A percentile compares a stretch with the other conserved stretches of the same genome.
Evolutionary conservation across 2,329 filamentous ascomycete species (phyloP).

Genomic region (Nigrospora oryzae): DNA sequence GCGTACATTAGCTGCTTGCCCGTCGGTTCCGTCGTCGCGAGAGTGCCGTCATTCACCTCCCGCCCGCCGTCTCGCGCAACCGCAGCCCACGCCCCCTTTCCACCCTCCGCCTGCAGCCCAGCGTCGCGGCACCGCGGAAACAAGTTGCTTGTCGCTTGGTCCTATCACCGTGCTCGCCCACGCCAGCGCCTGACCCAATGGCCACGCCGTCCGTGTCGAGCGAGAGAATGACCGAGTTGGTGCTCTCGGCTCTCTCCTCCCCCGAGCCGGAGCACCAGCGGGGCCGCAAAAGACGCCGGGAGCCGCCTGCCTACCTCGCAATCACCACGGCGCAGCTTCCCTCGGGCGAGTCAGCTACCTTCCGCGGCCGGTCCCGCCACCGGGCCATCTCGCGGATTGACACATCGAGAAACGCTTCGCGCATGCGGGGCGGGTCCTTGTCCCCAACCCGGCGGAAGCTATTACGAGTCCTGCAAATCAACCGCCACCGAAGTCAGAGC

Average conservation of each 20-base stretch:
- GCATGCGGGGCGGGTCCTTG: slow-evolving; percentile 15
- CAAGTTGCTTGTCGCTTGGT: too few relatives aligned
- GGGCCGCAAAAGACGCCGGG: slow-evolving; percentile 26
- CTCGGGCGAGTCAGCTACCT: slow-evolving; percentile 27
- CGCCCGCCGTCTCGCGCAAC: too few relatives aligned
- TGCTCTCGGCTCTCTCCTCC: slow-evolving; percentile 13
- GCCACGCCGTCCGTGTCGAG: slow-evolving; percentile 9
- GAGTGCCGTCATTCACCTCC: too few relatives aligned
- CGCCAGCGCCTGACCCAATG: slow-evolving; percentile 8
- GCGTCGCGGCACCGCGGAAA: too few relatives aligned
- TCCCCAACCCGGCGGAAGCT: slow-evolving; percentile 33
- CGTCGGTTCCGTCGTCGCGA: too few relatives aligned
- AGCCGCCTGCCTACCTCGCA: slow-evolving; percentile 15
- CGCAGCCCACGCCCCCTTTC: too few relatives aligned
- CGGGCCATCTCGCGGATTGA: slow-evolving; percentile 26
- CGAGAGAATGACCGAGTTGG: slow-evolving; percentile 15
- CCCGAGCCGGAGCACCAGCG: slow-evolving; percentile 24
- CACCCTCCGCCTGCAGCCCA: too few relatives aligned
- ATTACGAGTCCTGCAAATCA: slow-evolving; percentile 29
- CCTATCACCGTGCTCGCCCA: too few relatives aligned
- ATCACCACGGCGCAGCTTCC: slow-evolving; percentile 16
- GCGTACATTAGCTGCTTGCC: too few relatives aligned
- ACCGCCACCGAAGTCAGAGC: slow-evolving; percentile 33
- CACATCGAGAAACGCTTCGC: slow-evolving; percentile 16
- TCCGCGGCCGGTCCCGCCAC: slow-evolving; percentile 30